Evolutionary conservation across 2,329 filamentous ascomycete species (phyloP).

Genomic region (Trichoderma lentiforme): DNA sequence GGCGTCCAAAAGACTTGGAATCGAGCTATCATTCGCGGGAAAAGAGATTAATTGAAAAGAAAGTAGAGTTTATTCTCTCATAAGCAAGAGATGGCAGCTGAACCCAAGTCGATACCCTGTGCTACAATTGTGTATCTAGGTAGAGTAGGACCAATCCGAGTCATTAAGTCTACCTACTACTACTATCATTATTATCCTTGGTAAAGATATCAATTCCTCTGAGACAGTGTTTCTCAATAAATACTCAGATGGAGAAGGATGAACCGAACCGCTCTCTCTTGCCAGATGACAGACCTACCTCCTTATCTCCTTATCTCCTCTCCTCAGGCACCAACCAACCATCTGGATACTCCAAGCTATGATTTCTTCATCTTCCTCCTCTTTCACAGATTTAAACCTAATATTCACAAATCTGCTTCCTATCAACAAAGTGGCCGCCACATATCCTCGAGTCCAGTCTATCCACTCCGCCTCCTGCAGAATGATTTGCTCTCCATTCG

Average conservation of each 20-base stretch:
- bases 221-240: not conserved
- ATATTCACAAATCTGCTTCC: not conserved
- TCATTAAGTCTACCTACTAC: not conserved
- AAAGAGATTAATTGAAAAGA: not conserved
- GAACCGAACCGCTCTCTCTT: not conserved
- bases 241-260: not conserved
- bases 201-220: not conserved
- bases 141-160: not conserved
- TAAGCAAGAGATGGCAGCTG: not conserved
- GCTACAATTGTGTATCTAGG: not conserved
- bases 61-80: not conserved
- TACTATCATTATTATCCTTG: not conserved
- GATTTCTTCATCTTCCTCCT: not conserved
- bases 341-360: not conserved
- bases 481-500: not conserved
- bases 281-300: not conserved
- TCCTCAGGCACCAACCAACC: not conserved
- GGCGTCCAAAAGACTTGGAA: not conserved
- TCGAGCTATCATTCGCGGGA: not conserved
- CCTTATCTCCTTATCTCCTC: not conserved
- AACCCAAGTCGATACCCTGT: not conserved
- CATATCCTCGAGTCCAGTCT: not conserved
- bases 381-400: not conserved
- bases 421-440: not conserved
- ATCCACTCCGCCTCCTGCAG: not conserved